A percentile compares a stretch with the other conserved stretches of the same genome.
Conservation (phyloP, 1,284 basidiomycete species). For the Cronartium quercuum region DNA sequence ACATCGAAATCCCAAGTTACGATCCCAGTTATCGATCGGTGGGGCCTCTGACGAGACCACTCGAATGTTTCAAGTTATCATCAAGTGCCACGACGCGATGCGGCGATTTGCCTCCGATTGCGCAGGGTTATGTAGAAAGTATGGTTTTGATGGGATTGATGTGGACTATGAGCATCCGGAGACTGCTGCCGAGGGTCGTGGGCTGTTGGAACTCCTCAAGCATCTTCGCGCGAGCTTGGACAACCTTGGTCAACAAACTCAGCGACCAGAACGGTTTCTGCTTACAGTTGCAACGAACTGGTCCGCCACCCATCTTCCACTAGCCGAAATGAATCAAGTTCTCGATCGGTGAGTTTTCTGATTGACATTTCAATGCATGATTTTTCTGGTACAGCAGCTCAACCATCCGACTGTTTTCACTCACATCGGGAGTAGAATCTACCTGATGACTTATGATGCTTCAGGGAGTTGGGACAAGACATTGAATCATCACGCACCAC, state of each 20-base stretch:
- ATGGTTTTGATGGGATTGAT: constrained; percentile 38
- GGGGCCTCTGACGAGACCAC: constrained; percentile 32
- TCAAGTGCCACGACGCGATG: constrained; percentile 17
- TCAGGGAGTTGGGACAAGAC: constrained; percentile 34
- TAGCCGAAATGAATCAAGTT: constrained; percentile 33
- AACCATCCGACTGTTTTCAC: neutral
- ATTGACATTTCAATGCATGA: neutral
- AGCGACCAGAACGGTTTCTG: constrained; percentile 24
- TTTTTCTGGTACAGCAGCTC: neutral
- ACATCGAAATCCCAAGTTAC: constrained; percentile 27
- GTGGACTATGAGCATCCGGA: constrained; percentile 39
- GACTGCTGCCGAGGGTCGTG: constrained; percentile 21
- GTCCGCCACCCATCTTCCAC: constrained; percentile 34
- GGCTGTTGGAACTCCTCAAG: constrained; percentile 15
- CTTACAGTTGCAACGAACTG: constrained; percentile 29
- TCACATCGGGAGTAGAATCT: constrained; percentile 7
- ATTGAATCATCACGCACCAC: constrained; percentile 31
- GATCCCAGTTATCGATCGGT: constrained; percentile 34
- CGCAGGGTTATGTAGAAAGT: constrained; percentile 19
- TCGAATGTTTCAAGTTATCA: constrained; percentile 20
- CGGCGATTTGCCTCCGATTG: constrained; percentile 31
- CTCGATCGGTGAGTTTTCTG: constrained; percentile 18
- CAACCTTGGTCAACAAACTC: constrained; percentile 10
- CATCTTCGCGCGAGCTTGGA: constrained; percentile 18
- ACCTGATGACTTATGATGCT: constrained; percentile 37